phyloP scores from a whole-genome alignment of 2,329 filamentous ascomycete species.

The Nannizzia gypsea region DNA sequence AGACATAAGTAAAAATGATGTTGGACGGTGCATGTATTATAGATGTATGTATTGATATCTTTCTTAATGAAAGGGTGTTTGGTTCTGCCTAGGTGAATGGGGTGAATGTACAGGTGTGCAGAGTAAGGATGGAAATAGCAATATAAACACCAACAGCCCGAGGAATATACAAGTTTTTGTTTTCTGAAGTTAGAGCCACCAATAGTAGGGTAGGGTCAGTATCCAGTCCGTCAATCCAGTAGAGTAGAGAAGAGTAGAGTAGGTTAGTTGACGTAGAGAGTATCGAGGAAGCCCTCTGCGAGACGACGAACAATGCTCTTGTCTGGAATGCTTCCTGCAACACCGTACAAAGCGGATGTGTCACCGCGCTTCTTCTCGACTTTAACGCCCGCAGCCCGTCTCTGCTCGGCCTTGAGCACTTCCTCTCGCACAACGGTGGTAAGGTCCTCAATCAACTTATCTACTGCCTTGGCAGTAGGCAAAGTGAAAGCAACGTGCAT shows the following conservation, averaged over 20 bases:
- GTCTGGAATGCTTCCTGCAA: constrained; percentile 87
- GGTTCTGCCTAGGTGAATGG: too few species aligned
- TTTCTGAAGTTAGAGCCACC: too few species aligned
- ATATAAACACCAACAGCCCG: not conserved
- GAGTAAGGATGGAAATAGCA: not conserved
- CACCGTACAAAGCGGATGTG: constrained; percentile 80
- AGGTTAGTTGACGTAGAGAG: constrained; percentile 49
- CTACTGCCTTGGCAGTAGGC: constrained; percentile 69
- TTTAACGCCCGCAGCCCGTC: constrained; percentile 48
- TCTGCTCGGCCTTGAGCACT: constrained; percentile 66
- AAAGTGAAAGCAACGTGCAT: constrained; percentile 91
- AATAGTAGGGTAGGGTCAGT: too few species aligned
- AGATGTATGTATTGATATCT: not conserved
- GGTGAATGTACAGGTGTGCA: not conserved
- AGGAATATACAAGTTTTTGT: not conserved
- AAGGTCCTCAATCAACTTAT: constrained; percentile 63
- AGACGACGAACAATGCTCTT: constrained; percentile 89
- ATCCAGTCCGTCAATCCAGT: not conserved
- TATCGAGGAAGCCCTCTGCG: constrained; percentile 81
- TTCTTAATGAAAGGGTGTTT: too few species aligned
- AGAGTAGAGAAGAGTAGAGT: not conserved
- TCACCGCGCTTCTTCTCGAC: constrained; percentile 48
- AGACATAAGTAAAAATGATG: not conserved
- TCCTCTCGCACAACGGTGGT: constrained; percentile 50
- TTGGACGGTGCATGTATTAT: not conserved